Evolutionary conservation across 176 grass and related monocot species (phyloP).

Genomic region (Triticum aestivum): IWGSC_CS_RefSeq_v2.1 NC_057805.1:61647781-61648280

Average conservation of each 20-base stretch:
- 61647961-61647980: neutral
- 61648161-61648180: constrained; percentile 3
- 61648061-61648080: neutral
- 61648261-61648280: neutral
- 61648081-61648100: neutral
- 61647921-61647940: constrained; percentile 13
- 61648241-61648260: neutral
- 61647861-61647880: neutral
- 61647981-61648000: neutral
- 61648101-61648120: neutral
- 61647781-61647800: neutral
- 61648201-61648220: neutral
- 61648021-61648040: neutral
- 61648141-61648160: neutral
- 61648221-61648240: constrained; percentile 5
- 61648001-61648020: neutral
- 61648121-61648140: neutral
- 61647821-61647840: neutral
- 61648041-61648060: neutral
- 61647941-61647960: neutral
- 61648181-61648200: constrained; percentile 16
- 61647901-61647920: neutral
- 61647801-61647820: neutral
- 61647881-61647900: neutral
- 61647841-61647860: neutral